Conservation (phyloP, 2,329 filamentous ascomycete genomes). For the Arthrobotrys sphaeroides region DNA sequence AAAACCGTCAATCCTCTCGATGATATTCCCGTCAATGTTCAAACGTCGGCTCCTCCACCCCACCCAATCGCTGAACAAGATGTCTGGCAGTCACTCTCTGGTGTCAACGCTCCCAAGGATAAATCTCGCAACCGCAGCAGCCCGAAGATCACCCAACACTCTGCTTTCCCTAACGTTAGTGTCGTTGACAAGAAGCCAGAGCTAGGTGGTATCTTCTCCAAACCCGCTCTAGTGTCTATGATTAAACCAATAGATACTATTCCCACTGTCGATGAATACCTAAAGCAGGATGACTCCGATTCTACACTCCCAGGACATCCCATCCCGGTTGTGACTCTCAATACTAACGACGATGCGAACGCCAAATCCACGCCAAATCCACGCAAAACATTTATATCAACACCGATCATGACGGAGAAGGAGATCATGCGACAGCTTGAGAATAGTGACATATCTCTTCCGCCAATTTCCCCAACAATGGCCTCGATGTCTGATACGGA, state of each 20-base stretch:
- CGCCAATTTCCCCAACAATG: constrained; percentile 40
- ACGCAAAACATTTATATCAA: constrained; percentile 31
- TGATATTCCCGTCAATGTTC: constrained; percentile 10
- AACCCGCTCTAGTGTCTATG: background rate
- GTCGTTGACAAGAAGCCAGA: constrained; percentile 30
- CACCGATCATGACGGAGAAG: constrained; percentile 47
- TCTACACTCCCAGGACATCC: constrained; percentile 11
- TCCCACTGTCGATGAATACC: constrained; percentile 36
- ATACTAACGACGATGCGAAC: background rate
- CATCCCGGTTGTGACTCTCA: background rate
- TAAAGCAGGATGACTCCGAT: constrained; percentile 28
- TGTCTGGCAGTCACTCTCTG: constrained; percentile 32
- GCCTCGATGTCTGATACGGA: constrained; percentile 41
- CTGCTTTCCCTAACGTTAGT: constrained; percentile 39
- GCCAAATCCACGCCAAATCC: constrained; percentile 29
- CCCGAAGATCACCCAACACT: constrained; percentile 43
- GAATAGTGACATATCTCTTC: constrained; percentile 34
- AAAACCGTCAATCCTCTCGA: constrained; percentile 23
- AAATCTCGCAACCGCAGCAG: constrained; percentile 28
- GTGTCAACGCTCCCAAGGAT: constrained; percentile 26
- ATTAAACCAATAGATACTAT: constrained; percentile 11
- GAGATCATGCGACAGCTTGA: constrained; percentile 46
- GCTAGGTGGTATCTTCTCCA: constrained; percentile 43
- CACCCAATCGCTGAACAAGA: constrained; percentile 17
- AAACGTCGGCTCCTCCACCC: background rate